These are phyloP conservation scores for Caulochytrium protostelioides DNA, from an alignment of 371 early-diverging fungal genomes.

Conservation along the genomic window DNA sequence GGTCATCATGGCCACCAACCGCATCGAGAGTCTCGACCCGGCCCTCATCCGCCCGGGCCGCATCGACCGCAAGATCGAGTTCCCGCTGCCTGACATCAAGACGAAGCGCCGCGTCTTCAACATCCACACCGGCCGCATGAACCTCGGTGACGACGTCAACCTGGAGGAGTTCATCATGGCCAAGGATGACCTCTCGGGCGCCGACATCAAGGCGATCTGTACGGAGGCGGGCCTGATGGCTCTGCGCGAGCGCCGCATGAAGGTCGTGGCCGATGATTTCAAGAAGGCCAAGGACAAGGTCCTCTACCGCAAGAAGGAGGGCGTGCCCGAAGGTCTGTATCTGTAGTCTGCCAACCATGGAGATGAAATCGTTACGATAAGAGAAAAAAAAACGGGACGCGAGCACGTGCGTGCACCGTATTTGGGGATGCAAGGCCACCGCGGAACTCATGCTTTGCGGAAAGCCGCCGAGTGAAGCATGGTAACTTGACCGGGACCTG, in stretches of 20 bases:
- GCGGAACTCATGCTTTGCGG: too few species aligned
- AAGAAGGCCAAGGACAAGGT: constrained; percentile 98
- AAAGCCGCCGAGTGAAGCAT: too few species aligned
- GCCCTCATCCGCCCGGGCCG: constrained; percentile 97
- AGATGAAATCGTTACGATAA: not conserved
- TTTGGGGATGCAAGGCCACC: too few species aligned
- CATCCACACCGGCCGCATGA: constrained; percentile 98
- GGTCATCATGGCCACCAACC: constrained; percentile 99
- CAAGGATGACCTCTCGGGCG: constrained; percentile 98
- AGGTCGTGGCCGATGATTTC: constrained; percentile 95
- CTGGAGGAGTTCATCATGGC: constrained; percentile 96
- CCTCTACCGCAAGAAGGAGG: constrained; percentile 93
- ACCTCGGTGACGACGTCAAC: constrained; percentile 88
- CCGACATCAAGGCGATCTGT: constrained; percentile 99
- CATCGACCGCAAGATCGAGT: constrained; percentile 99
- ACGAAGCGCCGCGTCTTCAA: constrained; percentile 97
- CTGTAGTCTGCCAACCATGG: constrained; percentile 40
- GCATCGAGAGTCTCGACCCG: constrained; percentile 96
- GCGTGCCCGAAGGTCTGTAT: constrained; percentile 90
- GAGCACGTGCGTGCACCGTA: too few species aligned
- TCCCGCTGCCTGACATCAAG: constrained; percentile 96
- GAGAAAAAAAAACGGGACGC: too few species aligned
- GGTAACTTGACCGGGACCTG: too few species aligned
- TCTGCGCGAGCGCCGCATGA: constrained; percentile 96
- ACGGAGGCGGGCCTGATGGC: constrained; percentile 98